Evolutionary conservation across 1,139 yeast genomes (phyloP), one percentile per base, ranked within the genome.

Genomic region (Starmera stellimalicola): DNA sequence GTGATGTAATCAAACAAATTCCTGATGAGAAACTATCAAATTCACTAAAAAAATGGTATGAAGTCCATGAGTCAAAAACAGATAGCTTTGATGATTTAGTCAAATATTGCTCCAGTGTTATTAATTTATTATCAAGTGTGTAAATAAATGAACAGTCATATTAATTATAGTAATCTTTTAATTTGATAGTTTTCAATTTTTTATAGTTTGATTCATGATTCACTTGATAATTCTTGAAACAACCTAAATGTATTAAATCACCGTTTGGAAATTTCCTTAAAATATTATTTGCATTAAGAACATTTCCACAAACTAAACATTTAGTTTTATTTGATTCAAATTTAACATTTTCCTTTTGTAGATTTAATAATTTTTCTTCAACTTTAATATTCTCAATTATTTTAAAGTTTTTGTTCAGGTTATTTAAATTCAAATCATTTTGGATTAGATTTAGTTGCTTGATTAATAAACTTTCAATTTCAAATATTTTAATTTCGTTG

Each of bases 71-170:
- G 16, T 45, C 41, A 0, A 69, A 65, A 35, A 63, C 67, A 27
- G 63, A 62, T 10, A 64, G 67, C 20, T 56, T 91, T 49, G 94
- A 85, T 46, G 73, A 70, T 22, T 58, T 84, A 39, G 73, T 77
- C 19, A 83, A 87, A 52, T 87, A 79, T 58, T 84, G 95, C 54
- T 68, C 93, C 2, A 93, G 95, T 40, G 88, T 88, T 9, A 62
- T 84, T 28, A 70, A 66, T 44, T 79, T 83, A 48, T 63, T 87
- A 33, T 43, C 49, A 7, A 41, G 51, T 18, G 49, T 37, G 26
- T 60, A 29, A 44, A 41, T 26, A 48, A 47, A 33, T 36, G 31
- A 49, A 10, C 42, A 41, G 28, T 32, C 51, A 16, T 56, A 27
- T 27, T 18, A 27, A 7, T 16, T 10, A 18, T 18, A 20, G 18